Evolutionary conservation across 2,329 filamentous ascomycete genomes (phyloP), one percentile per base, ranked within the genome.

Genomic region (Macrophomina pseudophaseolina): DNA sequence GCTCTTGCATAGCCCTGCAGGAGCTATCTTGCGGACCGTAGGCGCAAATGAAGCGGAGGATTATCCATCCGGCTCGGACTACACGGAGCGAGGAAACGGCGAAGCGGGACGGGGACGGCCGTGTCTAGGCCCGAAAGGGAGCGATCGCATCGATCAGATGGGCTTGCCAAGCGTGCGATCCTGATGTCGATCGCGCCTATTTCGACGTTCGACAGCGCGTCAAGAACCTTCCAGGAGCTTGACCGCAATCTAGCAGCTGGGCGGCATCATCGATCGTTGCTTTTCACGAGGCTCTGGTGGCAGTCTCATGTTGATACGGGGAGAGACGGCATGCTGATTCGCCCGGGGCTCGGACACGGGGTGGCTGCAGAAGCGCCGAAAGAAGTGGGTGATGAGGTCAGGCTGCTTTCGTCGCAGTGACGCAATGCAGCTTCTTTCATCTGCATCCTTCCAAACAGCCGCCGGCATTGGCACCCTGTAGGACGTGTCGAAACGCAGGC

Each of bases 171-270:
- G 58, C 30, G 18, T 4, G 42, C 42, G 58, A 62, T 62, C 58
- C 58, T 38, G 58, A 28, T 44, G 58, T 62, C 58, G 58, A 62
- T 62, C 58, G 58, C 58, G 58, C 32, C 40, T 49, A 38, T 49
- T 28, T 28, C 30, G 46, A 62, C 58, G 58, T 49, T 40, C 58
- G 16, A 60, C 56, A 23, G 23, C 23, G 23, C 23, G 23, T 23
- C 23, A 35, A 28, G 9, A 60, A 32, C 1, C 23, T 38, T 30
- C 52, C 12, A 44, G 11, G 53, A 46, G 28, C 42, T 56, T 40
- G 54, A 6, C 18, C 23, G 42, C n/a, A n/a, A n/a, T 14, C 58
- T 62, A 62, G 44, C 42, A 62, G 58, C 58, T 62, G 44, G 58
- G 58, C 58, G 12, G 30, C 44, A 62, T 62, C 58, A 62, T 62